Evolutionary conservation across 78 protist genomes (phyloP), one percentile per base, ranked within the genome.

Genomic region (Monosiga brevicollis): DNA sequence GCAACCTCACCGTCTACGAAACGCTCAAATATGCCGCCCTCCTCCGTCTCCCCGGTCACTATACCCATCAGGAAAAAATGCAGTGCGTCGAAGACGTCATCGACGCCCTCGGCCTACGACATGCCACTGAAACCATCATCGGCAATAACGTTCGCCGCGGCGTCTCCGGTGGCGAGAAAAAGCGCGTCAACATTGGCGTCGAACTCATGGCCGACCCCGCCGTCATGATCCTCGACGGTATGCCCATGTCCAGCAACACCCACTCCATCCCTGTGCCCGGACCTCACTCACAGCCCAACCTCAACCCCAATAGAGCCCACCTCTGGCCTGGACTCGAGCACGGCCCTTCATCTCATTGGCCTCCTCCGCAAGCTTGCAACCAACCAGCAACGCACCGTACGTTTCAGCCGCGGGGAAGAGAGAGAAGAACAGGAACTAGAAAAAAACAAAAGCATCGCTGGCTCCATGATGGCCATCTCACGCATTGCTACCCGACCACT

Each of bases 271-370:
- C 6, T 23, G 36, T 34, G 90, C 78, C 78, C 82, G 88, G 71
- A 39, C 88, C 49, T 15, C 78, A 25, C 54, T 84, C 54, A 90
- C 91, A 11, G 20, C 75, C 3, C 24, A 88, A 32, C 76, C 86
- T 26, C 38, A 86, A 3, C 86, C 88, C 70, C 91, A 91, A 75
- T n/a, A n/a, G 94, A 91, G 84, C 94, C 94, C 34, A 81, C 89
- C 39, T 34, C 84, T 75, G 94, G 94, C 26, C 84, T 91, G 62
- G 94, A 91, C 80, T n/a, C 84, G n/a, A 35, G 24, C 55, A 82
- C 89, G 9, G 90, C 90, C 25, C 24, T 71, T 38, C 29, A 40
- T 0, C 35, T 91, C 38, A 82, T 87, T 42, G n/a, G n/a, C n/a
- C n/a, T n/a, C n/a, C n/a, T n/a, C n/a, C n/a, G n/a, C n/a, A n/a